These are phyloP conservation scores for Luzula sylvatica DNA, from an alignment of 176 grass and related monocot genomes.

Conservation along the genomic window DNA sequence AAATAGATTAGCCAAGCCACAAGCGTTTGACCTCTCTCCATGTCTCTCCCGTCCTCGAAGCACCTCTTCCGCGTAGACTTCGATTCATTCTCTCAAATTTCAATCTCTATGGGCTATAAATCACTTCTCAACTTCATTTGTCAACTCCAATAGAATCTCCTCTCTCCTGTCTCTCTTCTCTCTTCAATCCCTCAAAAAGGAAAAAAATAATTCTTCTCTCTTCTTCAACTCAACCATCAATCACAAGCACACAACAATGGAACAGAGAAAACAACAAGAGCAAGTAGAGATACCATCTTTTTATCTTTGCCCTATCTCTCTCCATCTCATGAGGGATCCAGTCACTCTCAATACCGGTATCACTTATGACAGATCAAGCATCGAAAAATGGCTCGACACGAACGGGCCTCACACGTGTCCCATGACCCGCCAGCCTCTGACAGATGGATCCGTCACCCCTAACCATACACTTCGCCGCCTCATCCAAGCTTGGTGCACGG, in stretches of 20 bases:
- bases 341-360: constrained; percentile 80
- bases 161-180: background rate
- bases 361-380: constrained; percentile 66
- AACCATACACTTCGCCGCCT: constrained; percentile 95
- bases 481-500: constrained; percentile 63
- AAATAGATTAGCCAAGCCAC: background rate
- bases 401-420: constrained; percentile 34
- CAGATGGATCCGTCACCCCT: constrained; percentile 52
- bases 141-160: constrained; percentile 20
- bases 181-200: background rate
- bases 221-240: too few relatives aligned
- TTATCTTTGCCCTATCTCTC: constrained; percentile 92
- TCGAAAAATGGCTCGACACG: constrained; percentile 59
- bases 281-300: constrained; percentile 59
- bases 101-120: background rate
- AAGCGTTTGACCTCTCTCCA: constrained; percentile 12
- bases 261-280: constrained; percentile 14
- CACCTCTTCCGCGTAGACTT: constrained; percentile 18
- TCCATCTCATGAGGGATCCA: constrained; percentile 85
- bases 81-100: background rate
- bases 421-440: constrained; percentile 49
- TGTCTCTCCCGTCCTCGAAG: background rate
- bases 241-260: constrained; percentile 17
- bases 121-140: background rate
- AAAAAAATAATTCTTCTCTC: background rate